Evolutionary conservation across 164 flowering plant species (phyloP), one percentile per base, ranked within the genome.

Genomic region (Warburgia ugandensis): DNA sequence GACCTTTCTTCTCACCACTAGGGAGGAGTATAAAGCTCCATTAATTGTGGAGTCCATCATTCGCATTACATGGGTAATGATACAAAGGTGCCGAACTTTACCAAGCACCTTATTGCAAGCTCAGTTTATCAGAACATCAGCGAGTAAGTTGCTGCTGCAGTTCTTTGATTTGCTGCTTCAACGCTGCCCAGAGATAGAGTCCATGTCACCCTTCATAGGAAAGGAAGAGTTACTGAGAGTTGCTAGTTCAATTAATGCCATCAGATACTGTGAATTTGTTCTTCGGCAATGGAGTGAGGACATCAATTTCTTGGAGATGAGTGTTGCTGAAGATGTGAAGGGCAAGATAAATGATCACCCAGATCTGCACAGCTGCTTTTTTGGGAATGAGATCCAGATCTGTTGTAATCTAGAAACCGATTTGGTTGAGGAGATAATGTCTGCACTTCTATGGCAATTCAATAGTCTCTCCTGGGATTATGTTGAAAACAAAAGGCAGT

Each of bases 201-300:
- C 55, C 5, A 30, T 17, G 29, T 22, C 31, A 21, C 46, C 48
- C 23, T 13, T 47, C 45, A 28, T 49, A 23, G 69, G 68, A 31
- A 67, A 67, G 32, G 61, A 50, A 31, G 46, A 29, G 19, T 48
- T 77, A 13, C 14, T 59, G 3, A 64, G 54, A 60, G 59, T 69
- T 17, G 71, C 65, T 52, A 62, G 45, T 32, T 71, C 66, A 4
- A 68, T 81, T n/a, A 84, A 81, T 67, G 74, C 78, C 44, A 85
- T 76, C 6, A 56, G 75, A 43, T 81, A 72, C 47, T 53, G 69
- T 22, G 77, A 77, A 63, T 64, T 58, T 3, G 61, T 72, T 57
- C 65, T 84, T 59, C 78, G 39, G 53, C 75, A 75, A 48, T 78
- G 83, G 84, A 72, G 79, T 49, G 85, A 74, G 25, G 77, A 76